Base-by-base conservation (phyloP, 2,329 filamentous ascomycete genomes). In the Septoria petroselini region DNA sequence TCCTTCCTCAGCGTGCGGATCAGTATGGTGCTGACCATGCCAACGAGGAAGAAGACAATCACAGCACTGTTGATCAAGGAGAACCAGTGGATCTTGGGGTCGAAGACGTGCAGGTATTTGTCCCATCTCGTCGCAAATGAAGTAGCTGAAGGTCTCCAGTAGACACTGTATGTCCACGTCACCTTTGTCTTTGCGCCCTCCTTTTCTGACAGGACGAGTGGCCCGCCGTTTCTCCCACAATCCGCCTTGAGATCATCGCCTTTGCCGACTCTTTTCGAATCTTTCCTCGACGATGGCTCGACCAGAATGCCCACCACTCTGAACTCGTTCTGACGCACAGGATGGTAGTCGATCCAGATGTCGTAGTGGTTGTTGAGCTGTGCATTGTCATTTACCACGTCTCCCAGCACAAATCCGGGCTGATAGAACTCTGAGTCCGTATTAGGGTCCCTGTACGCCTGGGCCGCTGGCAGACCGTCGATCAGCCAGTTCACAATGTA, bases 61-160 rank as follows among this genome's bases (percentile, higher is more conserved):
- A 97, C 84, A 41, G 93, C 88, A 29, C 91, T 96, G 71, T 95
- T 95, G 72, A 97, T 87, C 41, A 98, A 82, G 52, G 91, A 96
- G 75, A 97, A 95, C 93, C 93, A 98, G 70, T 98, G 93, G 62
- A 98, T 97, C 76, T 93, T 94, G 44, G 93, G 91, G 69, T 97
- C 91, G 66, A 91, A 94, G 23, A 98, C 91, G 65, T 97, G 91
- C 29, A 98, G 79, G 68, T 97, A 97, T 72, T 95, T 97, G 76
- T 98, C 93, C 93, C 93, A 98, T 58, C 93, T 82, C 9, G 93
- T 98, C 21, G 93, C 93, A 85, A 95, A 98, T 1, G 86, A 88
- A 1, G 91, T 97, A 1, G 78, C 66, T 0, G 90, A 96, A 59
- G 83, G 81, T 50, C 79, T 80, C 93, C 93, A 98, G 70, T 85